Percentiles rank a stretch among this genome's conserved stretches.
phyloP scores from a whole-genome alignment of 1,139 yeast species.

The Suhomyces wounanorum region DNA sequence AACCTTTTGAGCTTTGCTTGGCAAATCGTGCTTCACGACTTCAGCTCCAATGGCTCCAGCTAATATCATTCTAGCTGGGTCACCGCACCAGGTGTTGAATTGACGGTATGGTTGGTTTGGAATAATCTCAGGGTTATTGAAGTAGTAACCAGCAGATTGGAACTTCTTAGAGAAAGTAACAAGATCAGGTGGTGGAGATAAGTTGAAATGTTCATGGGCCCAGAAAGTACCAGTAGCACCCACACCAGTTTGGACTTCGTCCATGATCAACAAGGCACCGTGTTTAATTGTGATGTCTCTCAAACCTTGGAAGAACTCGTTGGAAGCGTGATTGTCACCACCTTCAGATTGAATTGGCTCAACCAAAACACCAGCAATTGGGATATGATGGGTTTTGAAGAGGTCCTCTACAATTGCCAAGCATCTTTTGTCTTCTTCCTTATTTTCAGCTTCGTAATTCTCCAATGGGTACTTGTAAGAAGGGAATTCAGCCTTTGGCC shows the following conservation, averaged over 20 bases:
- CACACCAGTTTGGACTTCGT: conserved; percentile 87
- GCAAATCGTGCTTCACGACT: conserved; percentile 59
- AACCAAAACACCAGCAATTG: conserved; percentile 74
- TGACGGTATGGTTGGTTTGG: conserved; percentile 79
- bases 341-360: conserved; percentile 89
- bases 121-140: conserved; percentile 65
- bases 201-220: conserved; percentile 84
- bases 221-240: conserved; percentile 84
- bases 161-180: conserved; percentile 84
- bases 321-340: conserved; percentile 83
- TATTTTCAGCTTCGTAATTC: conserved; percentile 54
- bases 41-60: conserved; percentile 72
- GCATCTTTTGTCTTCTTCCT: conserved; percentile 67
- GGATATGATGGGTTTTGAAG: conserved; percentile 57
- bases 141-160: conserved; percentile 85
- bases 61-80: conserved; percentile 74
- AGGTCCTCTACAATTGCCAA: conserved; percentile 58
- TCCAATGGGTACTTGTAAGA: conserved; percentile 71
- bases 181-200: conserved; percentile 73
- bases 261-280: conserved; percentile 70
- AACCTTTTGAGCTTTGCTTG: conserved; percentile 54
- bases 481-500: conserved; percentile 89
- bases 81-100: conserved; percentile 92
- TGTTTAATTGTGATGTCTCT: conserved; percentile 69
- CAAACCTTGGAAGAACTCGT: conserved; percentile 73